Conservation (phyloP, 2,329 filamentous ascomycete species). For the Claviceps sp. region DNA sequence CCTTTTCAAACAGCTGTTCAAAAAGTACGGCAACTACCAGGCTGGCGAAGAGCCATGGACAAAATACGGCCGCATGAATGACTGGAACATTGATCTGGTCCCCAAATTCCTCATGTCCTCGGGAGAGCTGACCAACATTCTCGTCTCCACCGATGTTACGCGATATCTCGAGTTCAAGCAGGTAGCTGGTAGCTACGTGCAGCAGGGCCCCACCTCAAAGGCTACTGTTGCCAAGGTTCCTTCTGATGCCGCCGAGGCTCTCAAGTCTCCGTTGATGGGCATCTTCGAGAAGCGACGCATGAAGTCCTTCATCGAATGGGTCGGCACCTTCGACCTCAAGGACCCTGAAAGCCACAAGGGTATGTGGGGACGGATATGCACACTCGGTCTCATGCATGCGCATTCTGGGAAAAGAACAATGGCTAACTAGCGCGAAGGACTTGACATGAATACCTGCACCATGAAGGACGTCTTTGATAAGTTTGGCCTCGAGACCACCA, state of each 20-base stretch:
- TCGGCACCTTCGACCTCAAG: conserved; percentile 71
- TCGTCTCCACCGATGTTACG: conserved; percentile 88
- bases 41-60: conserved; percentile 87
- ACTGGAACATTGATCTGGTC: conserved; percentile 99
- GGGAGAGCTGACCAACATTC: conserved; percentile 94
- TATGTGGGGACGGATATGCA: conserved; percentile 20
- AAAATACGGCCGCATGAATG: conserved; percentile 89
- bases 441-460: conserved; percentile 64
- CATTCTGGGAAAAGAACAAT: neutral
- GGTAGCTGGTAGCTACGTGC: conserved; percentile 91
- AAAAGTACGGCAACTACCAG: conserved; percentile 79
- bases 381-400: neutral
- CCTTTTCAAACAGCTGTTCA: conserved; percentile 59
- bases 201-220: conserved; percentile 70
- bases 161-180: conserved; percentile 87
- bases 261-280: conserved; percentile 89
- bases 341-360: conserved; percentile 84
- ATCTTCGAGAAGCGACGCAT: conserved; percentile 95
- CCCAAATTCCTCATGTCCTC: conserved; percentile 98
- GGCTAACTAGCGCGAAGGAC: conserved; percentile 37
- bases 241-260: conserved; percentile 78
- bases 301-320: conserved; percentile 93
- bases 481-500: conserved; percentile 79
- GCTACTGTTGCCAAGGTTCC: conserved; percentile 95
- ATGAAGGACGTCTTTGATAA: conserved; percentile 99